phyloP scores from a whole-genome alignment of 805 yeast genomes.

The Candida suzukii region DNA sequence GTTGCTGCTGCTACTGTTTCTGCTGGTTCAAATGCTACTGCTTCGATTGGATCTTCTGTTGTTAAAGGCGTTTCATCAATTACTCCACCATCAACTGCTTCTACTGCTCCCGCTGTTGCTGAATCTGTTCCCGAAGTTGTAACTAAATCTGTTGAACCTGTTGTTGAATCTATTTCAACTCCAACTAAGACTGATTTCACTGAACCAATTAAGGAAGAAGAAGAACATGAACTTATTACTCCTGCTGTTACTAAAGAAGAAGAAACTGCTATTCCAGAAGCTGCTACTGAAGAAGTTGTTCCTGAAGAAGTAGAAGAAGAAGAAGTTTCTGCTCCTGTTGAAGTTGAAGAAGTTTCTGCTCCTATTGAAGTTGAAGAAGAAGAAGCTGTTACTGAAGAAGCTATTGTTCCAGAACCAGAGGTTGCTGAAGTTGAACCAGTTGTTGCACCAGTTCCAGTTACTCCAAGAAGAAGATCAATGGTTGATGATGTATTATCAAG shows the following conservation, averaged over 20 bases:
- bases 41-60: slow-evolving; percentile 11
- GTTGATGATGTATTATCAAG: slow-evolving; percentile 24
- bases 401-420: too few relatives aligned
- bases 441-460: neutral
- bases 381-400: neutral
- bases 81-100: slow-evolving; percentile 10
- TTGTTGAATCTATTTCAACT: slow-evolving; percentile 4
- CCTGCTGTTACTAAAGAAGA: slow-evolving; percentile 16
- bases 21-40: slow-evolving; percentile 12
- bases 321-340: neutral
- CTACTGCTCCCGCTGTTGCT: neutral
- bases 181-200: slow-evolving; percentile 18
- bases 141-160: neutral
- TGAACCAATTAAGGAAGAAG: slow-evolving; percentile 26
- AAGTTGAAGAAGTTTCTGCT: neutral
- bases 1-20: slow-evolving; percentile 11
- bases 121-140: neutral
- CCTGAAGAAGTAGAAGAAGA: neutral
- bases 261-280: slow-evolving; percentile 1
- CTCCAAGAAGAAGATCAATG: slow-evolving; percentile 21
- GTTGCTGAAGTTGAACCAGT: slow-evolving; percentile 4
- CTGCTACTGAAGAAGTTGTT: too few relatives aligned
- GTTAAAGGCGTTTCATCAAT: slow-evolving; percentile 13
- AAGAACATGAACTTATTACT: slow-evolving; percentile 4
- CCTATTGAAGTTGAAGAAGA: neutral